Evolutionary conservation across 2,329 filamentous ascomycete species (phyloP), one percentile per base, ranked within the genome.

Genomic region (Talaromyces islandicus): DNA sequence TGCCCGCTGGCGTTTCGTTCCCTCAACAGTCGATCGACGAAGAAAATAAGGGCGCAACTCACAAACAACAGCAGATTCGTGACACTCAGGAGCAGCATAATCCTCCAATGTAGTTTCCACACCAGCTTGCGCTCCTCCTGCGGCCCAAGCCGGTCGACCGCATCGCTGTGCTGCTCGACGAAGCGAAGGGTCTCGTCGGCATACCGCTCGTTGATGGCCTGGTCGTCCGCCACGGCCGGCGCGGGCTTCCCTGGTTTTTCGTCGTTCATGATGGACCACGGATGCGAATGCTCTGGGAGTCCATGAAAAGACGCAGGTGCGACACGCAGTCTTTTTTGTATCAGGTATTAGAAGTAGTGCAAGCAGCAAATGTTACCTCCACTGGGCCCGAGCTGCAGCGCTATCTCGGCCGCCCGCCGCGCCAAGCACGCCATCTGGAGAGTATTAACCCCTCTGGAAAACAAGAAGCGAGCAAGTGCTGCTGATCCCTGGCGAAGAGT

Each of bases 21-120:
- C 32, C 43, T 38, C 35, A 38, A 46, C 10, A 19, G 7, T 46
- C 2, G 17, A 46, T 38, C 35, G 35, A 17, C 35, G 35, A 6
- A 7, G 14, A 50, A 50, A 5, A 21, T 0, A 21, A 50, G 21
- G 3, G 2, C 4, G 10, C 24, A 25, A 69, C 71, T 63, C 60
- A 75, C 73, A 61, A 75, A 77, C 2, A 76, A 64, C 60, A 75
- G 68, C 6, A 76, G 58, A 56, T 76, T 75, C 55, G 75, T 73
- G 0, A 68, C 63, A 1, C 67, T 68, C 21, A 77, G 50, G 5
- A 76, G 60, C 0, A 66, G 56, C 64, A 77, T 69, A 3, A 77
- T 60, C 21, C 69, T 66, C 0, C 68, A 57, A 32, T 75, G 74
- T 1, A 76, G 64, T 64, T 76, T 77, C 35, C 67, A 61, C 30